Evolutionary conservation across 345 rosid genomes (phyloP).

Genomic region (Arabis alpina): DNA sequence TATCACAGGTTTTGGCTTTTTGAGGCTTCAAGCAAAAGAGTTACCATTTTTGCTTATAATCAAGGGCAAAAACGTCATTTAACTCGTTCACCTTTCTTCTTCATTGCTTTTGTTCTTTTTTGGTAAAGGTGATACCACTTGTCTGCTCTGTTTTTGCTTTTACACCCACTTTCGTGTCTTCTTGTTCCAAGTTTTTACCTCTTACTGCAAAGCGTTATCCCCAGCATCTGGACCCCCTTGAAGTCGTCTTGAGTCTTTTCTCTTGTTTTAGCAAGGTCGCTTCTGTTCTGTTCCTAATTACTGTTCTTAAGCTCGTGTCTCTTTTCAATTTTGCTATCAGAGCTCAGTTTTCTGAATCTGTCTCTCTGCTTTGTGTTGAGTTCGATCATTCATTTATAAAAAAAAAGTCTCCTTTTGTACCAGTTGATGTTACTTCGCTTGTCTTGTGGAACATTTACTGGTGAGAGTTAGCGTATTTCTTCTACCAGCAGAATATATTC

Average conservation of each 20-base stretch:
- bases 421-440: constrained; percentile 11
- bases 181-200: constrained; percentile 11
- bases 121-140: constrained; percentile 38
- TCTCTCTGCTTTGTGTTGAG: neutral
- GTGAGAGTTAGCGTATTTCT: constrained; percentile 2
- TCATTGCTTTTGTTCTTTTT: neutral
- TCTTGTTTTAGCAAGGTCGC: constrained; percentile 24
- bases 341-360: neutral
- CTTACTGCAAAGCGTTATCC: constrained; percentile 15
- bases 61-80: constrained; percentile 22
- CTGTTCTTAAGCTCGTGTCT: constrained; percentile 13
- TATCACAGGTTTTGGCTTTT: constrained; percentile 8
- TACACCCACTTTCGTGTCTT: constrained; percentile 15
- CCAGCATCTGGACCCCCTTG: constrained; percentile 15
- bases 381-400: neutral
- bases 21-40: neutral
- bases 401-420: neutral
- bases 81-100: neutral
- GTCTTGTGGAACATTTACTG: constrained; percentile 22
- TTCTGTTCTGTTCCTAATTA: constrained; percentile 5
- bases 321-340: neutral
- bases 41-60: neutral
- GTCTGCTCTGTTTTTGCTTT: constrained; percentile 23
- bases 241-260: constrained; percentile 26
- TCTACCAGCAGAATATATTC: constrained; percentile 5